A percentile compares a stretch with the other conserved stretches of the same genome.
Conservation (phyloP, 805 yeast species). For the Sugiyamaella marilandica region DNA sequence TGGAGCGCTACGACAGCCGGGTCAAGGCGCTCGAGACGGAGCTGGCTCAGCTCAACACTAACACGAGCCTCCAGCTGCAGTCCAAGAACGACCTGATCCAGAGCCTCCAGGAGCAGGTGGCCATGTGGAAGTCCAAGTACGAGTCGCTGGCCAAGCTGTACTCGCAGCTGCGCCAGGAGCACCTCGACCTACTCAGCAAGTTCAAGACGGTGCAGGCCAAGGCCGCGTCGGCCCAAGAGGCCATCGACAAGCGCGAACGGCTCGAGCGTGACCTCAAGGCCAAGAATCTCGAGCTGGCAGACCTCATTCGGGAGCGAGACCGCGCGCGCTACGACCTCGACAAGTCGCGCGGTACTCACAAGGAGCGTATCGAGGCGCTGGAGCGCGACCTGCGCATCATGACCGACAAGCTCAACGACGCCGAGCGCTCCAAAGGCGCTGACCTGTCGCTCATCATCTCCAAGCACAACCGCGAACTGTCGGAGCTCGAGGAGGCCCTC, state of each 20-base stretch:
- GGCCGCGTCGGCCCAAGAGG: slow-evolving; percentile 86
- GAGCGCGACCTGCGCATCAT: slow-evolving; percentile 60
- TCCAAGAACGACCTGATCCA: slow-evolving; percentile 70
- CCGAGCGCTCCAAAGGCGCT: slow-evolving; percentile 59
- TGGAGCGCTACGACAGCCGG: slow-evolving; percentile 82
- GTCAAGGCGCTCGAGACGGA: slow-evolving; percentile 80
- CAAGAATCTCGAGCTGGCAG: slow-evolving; percentile 83
- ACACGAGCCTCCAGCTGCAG: slow-evolving; percentile 67
- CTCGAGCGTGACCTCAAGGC: slow-evolving; percentile 78
- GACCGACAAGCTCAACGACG: slow-evolving; percentile 51
- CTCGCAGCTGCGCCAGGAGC: slow-evolving; percentile 89
- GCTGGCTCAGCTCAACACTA: slow-evolving; percentile 51
- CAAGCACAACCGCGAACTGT: slow-evolving; percentile 60
- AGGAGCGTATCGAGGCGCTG: slow-evolving; percentile 58
- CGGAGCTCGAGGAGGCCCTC: slow-evolving; percentile 41
- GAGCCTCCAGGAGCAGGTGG: slow-evolving; percentile 67
- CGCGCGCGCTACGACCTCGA: slow-evolving; percentile 81
- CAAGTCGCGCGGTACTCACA: slow-evolving; percentile 58
- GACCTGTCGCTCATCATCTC: slow-evolving; percentile 56
- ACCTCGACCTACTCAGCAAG: slow-evolving; percentile 68
- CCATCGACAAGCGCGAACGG: slow-evolving; percentile 75
- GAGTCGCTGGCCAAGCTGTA: slow-evolving; percentile 85
- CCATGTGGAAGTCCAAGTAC: slow-evolving; percentile 78
- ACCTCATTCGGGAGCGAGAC: slow-evolving; percentile 82
- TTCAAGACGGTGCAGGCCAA: slow-evolving; percentile 79